Evolutionary conservation across 441 rosid genomes (phyloP), one percentile per base, ranked within the genome.

Genomic region (Pelargonium australe): DNA sequence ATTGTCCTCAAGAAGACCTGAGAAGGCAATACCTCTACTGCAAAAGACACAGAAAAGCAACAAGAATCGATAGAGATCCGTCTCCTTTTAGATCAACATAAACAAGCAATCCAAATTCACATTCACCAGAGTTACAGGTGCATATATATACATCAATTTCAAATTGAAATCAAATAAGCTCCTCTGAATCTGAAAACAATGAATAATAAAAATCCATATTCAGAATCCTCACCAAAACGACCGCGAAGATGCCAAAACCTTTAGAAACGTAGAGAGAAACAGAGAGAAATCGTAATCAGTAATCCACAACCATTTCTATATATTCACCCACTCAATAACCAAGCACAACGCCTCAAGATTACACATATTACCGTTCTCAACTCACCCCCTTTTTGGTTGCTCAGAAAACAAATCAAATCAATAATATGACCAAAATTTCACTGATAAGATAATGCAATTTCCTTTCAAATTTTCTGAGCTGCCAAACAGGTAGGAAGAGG

Each of bases 141-240:
- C 37, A 62, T 14, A 40, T 14, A 40, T 31, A 31, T 0, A 20
- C 49, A 34, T 4, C 37, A 53, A 70, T 28, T 31, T 34, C 43
- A 66, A 40, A 57, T n/a, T 4, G 37, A 31, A 31, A 31, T 31
- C 37, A 31, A 31, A 31, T 31, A 31, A 31, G 37, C 17, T 40
- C 14, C 34, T 40, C 47, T 47, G 82, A 77, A 78, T 75, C 80
- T 84, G 64, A 73, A 77, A 80, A 20, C 78, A 78, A 82, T 79
- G 73, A 83, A 85, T 17, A 63, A 81, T 77, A 78, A 81, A 79
- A 75, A 76, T 87, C 85, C 79, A 64, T 78, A 80, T 76, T 78
- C 89, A 85, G 89, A 88, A 87, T 88, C 87, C 90, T 85, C 90
- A 87, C 96, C 96, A 76, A 83, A 84, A 83, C 75, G 85, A 83